Percentiles rank a stretch among this genome's conserved stretches.
phyloP scores from a whole-genome alignment of 805 yeast species.

The Blastobotrys muscicola region DNA sequence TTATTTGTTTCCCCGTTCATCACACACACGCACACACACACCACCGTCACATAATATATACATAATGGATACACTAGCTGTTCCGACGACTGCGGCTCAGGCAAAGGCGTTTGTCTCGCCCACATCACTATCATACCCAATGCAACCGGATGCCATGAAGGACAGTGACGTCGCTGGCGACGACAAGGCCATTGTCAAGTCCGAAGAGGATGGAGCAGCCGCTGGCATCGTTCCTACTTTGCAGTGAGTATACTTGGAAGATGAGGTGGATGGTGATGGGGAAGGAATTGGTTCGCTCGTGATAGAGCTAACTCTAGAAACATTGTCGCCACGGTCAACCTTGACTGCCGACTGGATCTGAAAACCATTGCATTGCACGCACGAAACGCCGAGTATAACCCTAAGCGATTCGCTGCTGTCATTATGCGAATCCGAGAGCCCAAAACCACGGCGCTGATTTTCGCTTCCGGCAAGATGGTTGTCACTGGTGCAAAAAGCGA shows the following conservation, averaged over 20 bases:
- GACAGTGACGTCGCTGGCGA: conserved; percentile 7
- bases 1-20: conserved; percentile 20
- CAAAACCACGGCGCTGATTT: conserved; percentile 92
- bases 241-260: conserved; percentile 18
- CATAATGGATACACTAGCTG: conserved; percentile 59
- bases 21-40: conserved; percentile 1
- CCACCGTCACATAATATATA: not conserved
- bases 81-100: conserved; percentile 69
- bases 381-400: conserved; percentile 97
- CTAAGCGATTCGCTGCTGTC: conserved; percentile 96
- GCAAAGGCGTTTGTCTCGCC: conserved; percentile 66
- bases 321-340: conserved; percentile 94
- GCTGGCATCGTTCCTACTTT: conserved; percentile 95
- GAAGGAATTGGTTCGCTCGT: not conserved
- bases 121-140: conserved; percentile 55
- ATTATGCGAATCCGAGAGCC: conserved; percentile 99
- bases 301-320: conserved; percentile 39
- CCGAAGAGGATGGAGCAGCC: conserved; percentile 50
- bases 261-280: conserved; percentile 9
- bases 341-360: conserved; percentile 91
- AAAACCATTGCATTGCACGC: conserved; percentile 97
- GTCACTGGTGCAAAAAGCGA: conserved; percentile 99
- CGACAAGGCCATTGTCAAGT: conserved; percentile 14
- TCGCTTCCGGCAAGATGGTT: conserved; percentile 99
- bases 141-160: conserved; percentile 33